A percentile compares a stretch with the other conserved stretches of the same genome.
Evolutionary conservation across 495 filamentous ascomycete species (phyloP).

Genomic region (Neurospora intermedia): DNA sequence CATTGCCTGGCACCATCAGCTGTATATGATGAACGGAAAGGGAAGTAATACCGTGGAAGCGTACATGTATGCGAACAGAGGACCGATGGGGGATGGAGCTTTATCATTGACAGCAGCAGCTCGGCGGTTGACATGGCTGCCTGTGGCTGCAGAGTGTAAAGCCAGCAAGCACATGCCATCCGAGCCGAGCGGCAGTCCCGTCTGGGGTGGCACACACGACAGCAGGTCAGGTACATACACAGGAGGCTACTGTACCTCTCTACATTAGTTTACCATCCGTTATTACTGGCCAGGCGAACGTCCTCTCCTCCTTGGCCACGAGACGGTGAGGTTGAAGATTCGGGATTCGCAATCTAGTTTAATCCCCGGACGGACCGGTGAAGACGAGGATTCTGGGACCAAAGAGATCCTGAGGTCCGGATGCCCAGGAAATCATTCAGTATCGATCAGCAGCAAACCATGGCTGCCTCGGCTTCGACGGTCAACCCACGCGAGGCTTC

Average conservation of each 20-base stretch:
- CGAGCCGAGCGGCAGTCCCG: neutral
- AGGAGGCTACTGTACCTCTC: neutral
- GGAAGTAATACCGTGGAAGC: neutral
- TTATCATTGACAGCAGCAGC: neutral
- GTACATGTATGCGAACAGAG: neutral
- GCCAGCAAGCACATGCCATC: neutral
- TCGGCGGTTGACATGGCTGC: neutral
- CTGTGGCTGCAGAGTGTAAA: neutral
- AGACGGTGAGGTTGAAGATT: neutral
- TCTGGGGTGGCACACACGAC: neutral
- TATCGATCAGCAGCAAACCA: slow-evolving; percentile 1
- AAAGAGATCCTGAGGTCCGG: neutral
- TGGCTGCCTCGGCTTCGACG: neutral
- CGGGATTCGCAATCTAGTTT: neutral
- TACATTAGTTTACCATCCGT: neutral
- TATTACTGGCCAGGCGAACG: neutral
- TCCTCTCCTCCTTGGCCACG: neutral
- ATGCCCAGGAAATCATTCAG: neutral
- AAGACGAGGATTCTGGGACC: neutral
- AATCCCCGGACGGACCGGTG: neutral
- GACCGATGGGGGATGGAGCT: neutral
- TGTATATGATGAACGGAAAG: neutral
- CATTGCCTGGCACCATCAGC: neutral
- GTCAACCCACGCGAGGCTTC: neutral
- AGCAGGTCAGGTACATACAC: neutral